Evolutionary conservation across 2,329 filamentous ascomycete genomes (phyloP).

Genomic region (Nemania bipapillata): DNA sequence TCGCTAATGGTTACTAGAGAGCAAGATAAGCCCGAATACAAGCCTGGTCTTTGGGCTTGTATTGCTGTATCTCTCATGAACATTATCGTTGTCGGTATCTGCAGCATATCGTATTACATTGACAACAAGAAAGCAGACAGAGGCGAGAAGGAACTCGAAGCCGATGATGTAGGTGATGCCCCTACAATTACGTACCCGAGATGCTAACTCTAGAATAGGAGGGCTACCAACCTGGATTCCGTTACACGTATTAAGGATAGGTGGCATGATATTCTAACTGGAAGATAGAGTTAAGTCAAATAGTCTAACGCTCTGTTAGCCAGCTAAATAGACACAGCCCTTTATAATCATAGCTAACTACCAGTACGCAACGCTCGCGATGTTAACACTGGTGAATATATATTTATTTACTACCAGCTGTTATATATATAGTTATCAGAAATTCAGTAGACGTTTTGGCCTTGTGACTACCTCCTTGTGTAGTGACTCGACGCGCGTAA

Average conservation of each 20-base stretch:
- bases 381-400: too few relatives aligned
- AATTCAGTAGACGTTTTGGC: too few relatives aligned
- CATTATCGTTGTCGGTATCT: conserved; percentile 58
- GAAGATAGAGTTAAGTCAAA: neutral
- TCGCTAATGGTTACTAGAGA: conserved; percentile 39
- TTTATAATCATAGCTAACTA: neutral
- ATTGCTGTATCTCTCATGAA: conserved; percentile 62
- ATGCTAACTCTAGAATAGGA: conserved; percentile 47
- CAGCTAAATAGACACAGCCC: neutral
- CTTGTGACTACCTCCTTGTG: too few relatives aligned
- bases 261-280: neutral
- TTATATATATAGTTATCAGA: too few relatives aligned
- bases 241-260: conserved; percentile 53
- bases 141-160: conserved; percentile 64
- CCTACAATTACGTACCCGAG: too few relatives aligned
- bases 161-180: conserved; percentile 58
- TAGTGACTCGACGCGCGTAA: too few relatives aligned
- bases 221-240: conserved; percentile 55
- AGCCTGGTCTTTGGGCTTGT: conserved; percentile 66
- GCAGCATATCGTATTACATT: conserved; percentile 56
- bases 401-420: too few relatives aligned
- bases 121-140: conserved; percentile 64
- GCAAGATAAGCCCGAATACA: conserved; percentile 63
- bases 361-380: neutral
- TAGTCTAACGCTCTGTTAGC: neutral